phyloP scores from a whole-genome alignment of 2,329 filamentous ascomycete genomes.

The Hymenoscyphus occultus region DNA sequence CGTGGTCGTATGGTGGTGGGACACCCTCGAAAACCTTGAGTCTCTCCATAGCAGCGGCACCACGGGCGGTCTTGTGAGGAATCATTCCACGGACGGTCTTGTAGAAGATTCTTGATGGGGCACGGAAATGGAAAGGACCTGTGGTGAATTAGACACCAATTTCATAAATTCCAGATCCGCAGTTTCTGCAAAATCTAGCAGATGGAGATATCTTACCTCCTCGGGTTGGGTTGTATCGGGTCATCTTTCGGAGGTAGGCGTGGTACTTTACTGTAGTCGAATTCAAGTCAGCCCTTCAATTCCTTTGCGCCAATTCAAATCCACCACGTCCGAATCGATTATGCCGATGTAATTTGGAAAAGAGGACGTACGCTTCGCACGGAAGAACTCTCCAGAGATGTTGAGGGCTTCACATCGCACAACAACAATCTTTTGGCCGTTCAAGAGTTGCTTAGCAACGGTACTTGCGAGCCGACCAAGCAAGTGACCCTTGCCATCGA shows the following conservation, averaged over 20 bases:
- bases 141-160: conserved; percentile 37
- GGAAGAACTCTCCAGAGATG: conserved; percentile 99
- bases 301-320: conserved; percentile 19
- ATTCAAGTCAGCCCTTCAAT: conserved; percentile 44
- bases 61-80: conserved; percentile 98
- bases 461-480: conserved; percentile 97
- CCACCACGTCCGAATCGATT: conserved; percentile 17
- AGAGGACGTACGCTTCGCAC: conserved; percentile 90
- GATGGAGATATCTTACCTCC: conserved; percentile 62
- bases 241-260: conserved; percentile 99
- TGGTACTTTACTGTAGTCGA: conserved; percentile 93
- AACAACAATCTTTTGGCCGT: conserved; percentile 98
- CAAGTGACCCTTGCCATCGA: conserved; percentile 99
- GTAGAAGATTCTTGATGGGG: conserved; percentile 99
- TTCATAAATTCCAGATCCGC: conserved; percentile 6
- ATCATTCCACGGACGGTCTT: conserved; percentile 99
- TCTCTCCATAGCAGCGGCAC: conserved; percentile 93
- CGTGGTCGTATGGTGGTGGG: conserved; percentile 97
- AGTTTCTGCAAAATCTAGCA: conserved; percentile 11
- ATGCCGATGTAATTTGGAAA: conserved; percentile 15
- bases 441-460: conserved; percentile 98
- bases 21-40: conserved; percentile 99
- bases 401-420: conserved; percentile 99
- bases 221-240: conserved; percentile 98
- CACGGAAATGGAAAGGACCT: conserved; percentile 99